Conservation (phyloP, 345 rosid genomes). For the Rhizophora mangle region DNA sequence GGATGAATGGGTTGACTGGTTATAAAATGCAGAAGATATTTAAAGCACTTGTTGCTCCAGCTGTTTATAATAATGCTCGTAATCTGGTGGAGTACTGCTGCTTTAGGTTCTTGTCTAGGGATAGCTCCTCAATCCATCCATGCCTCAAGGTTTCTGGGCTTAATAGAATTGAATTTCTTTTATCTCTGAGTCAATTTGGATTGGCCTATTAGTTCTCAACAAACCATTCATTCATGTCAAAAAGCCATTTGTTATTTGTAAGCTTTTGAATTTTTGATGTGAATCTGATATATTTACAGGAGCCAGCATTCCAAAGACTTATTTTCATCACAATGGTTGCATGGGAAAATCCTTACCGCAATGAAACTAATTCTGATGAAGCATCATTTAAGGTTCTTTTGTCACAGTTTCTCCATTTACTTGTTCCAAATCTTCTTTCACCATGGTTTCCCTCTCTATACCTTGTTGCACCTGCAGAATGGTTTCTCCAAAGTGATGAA, state of each 20-base stretch:
- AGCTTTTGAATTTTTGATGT: conserved; percentile 2
- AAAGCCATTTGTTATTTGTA: not conserved
- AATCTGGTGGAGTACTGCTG: conserved; percentile 90
- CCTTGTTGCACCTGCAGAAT: not conserved
- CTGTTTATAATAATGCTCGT: conserved; percentile 55
- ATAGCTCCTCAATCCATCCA: conserved; percentile 74
- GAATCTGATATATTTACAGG: conserved; percentile 40
- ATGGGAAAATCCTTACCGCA: conserved; percentile 74
- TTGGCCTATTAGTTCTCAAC: not conserved
- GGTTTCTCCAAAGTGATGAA: not conserved
- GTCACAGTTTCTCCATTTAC: not conserved
- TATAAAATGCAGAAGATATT: conserved; percentile 76
- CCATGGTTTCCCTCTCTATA: not conserved
- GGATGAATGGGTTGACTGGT: conserved; percentile 96
- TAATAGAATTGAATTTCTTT: not conserved
- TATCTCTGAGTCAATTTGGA: not conserved
- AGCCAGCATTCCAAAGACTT: conserved; percentile 86
- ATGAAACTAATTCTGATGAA: conserved; percentile 38
- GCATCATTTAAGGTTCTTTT: conserved; percentile 61
- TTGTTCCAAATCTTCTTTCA: conserved; percentile 16
- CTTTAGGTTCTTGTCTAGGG: conserved; percentile 86
- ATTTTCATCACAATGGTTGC: conserved; percentile 95
- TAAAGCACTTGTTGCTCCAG: conserved; percentile 67
- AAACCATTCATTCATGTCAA: too few species aligned
- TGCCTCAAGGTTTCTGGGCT: conserved; percentile 62